Evolutionary conservation across 495 filamentous ascomycete species (phyloP).

Genomic region (Immersiella caudata): DNA sequence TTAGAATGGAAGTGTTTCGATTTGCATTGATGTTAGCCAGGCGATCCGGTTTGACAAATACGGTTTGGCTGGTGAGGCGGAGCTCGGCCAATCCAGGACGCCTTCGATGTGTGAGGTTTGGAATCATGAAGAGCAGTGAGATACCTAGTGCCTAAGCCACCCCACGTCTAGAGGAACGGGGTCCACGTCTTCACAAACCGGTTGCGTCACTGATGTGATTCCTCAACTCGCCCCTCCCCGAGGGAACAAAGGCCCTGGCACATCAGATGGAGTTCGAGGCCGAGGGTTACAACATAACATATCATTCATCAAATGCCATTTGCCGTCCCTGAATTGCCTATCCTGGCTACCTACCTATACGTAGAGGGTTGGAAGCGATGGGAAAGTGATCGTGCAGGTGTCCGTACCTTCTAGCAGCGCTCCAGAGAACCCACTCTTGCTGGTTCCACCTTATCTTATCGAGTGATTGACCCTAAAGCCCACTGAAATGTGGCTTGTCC

Average conservation of each 20-base stretch:
- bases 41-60: constrained; percentile 18
- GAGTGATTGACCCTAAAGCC: neutral
- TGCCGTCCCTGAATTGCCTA: no score
- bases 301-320: no score
- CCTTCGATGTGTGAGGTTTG: constrained; percentile 6
- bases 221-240: constrained; percentile 2
- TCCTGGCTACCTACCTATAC: no score
- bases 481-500: constrained; percentile 4
- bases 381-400: no score
- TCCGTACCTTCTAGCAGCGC: neutral
- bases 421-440: neutral
- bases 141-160: neutral
- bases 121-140: constrained; percentile 4
- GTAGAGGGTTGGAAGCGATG: no score
- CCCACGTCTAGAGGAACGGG: neutral
- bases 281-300: neutral
- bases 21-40: constrained; percentile 53
- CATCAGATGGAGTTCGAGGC: neutral
- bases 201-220: constrained; percentile 21
- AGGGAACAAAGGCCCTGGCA: constrained; percentile 1
- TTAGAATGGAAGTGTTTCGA: constrained; percentile 26
- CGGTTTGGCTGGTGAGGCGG: constrained; percentile 28
- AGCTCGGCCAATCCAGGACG: neutral
- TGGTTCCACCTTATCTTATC: neutral
- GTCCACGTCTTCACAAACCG: constrained; percentile 1